Evolutionary conservation across 768 basidiomycete species (phyloP), one percentile per base, ranked within the genome.

Genomic region (Lentinula sp.): DNA sequence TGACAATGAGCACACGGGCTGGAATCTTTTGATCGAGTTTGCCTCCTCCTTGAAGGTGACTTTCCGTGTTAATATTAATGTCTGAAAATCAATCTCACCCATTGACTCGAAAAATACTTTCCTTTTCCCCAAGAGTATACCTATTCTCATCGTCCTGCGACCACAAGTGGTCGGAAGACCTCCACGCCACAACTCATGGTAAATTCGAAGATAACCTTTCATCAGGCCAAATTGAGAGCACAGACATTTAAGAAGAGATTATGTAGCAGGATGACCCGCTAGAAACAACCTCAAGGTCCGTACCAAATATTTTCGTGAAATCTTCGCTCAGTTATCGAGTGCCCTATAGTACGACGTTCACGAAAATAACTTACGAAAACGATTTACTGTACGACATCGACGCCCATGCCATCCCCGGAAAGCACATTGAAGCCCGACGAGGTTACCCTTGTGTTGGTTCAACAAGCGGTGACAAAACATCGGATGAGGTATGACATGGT

Each of bases 341-440:
- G 28, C 28, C 28, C 2, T 48, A 23, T 8, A 23, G 18, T n/a
- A 20, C 46, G 20, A 23, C 46, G 23, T 48, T 48, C 12, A 48
- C 46, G 46, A 48, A 48, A 18, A 45, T 6, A 8, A n/a, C 39
- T 43, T 43, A 16, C 23, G 3, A 23, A 9, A n/a, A 48, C 46
- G 2, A 48, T 18, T 43, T 7, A 15, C 5, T 43, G 9, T 9
- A 48, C 46, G 46, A 20, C 46, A 23, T 18, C 4, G 37, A 9
- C 37, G 13, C 7, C 37, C 37, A 39, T 48, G 46, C 9, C 51
- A 53, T 53, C 42, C 28, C 43, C 56, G 53, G 15, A 55, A 5
- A 50, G 33, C 49, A 61, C 61, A n/a, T 50, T 57, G 45, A 65
- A 61, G 57, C 57, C 57, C 13, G 57, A 45, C 8, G 28, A 57